Percentiles rank a stretch among this genome's conserved stretches.
Conservation (phyloP, 1,284 basidiomycete genomes). For the Paramarasmius palmivorus region DNA sequence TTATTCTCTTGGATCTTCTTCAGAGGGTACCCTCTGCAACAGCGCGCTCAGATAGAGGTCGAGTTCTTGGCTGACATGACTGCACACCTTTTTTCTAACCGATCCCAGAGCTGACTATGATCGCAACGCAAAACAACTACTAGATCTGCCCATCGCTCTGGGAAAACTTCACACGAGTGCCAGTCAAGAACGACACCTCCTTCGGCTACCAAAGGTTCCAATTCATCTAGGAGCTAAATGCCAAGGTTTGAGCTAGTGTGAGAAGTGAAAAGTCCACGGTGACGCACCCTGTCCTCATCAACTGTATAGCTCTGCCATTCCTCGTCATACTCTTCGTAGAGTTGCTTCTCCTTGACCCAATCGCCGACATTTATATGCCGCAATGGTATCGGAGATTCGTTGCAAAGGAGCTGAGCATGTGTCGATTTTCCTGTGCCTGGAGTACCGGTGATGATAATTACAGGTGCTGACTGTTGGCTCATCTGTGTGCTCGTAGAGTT, state of each 20-base stretch:
- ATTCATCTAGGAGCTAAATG: slow-evolving; percentile 80
- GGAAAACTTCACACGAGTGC: slow-evolving; percentile 95
- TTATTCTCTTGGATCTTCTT: slow-evolving; percentile 99
- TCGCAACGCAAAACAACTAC: slow-evolving; percentile 92
- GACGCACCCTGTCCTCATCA: slow-evolving; percentile 88
- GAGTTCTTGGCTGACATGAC: slow-evolving; percentile 7
- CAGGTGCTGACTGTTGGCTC: slow-evolving; percentile 48
- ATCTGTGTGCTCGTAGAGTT: slow-evolving; percentile 3
- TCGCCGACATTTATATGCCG: slow-evolving; percentile 90
- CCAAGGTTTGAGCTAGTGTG: not conserved
- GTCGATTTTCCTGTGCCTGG: slow-evolving; percentile 91
- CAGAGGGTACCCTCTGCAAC: slow-evolving; percentile 76
- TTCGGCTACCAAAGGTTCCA: slow-evolving; percentile 68
- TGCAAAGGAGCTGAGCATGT: slow-evolving; percentile 78
- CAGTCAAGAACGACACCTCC: slow-evolving; percentile 94
- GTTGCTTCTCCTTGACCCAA: slow-evolving; percentile 80
- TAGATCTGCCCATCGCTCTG: slow-evolving; percentile 97
- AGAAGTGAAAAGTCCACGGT: not conserved
- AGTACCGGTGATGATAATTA: slow-evolving; percentile 92
- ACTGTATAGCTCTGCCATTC: slow-evolving; percentile 95
- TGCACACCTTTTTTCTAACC: slow-evolving; percentile 87
- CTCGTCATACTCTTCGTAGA: slow-evolving; percentile 87
- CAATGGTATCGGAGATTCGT: slow-evolving; percentile 67
- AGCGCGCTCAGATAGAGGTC: not conserved
- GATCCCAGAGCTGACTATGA: slow-evolving; percentile 88